Percentiles rank a stretch among this genome's conserved stretches.
Evolutionary conservation across 345 rosid species (phyloP).

Genomic region (Laguncularia racemosa): DNA sequence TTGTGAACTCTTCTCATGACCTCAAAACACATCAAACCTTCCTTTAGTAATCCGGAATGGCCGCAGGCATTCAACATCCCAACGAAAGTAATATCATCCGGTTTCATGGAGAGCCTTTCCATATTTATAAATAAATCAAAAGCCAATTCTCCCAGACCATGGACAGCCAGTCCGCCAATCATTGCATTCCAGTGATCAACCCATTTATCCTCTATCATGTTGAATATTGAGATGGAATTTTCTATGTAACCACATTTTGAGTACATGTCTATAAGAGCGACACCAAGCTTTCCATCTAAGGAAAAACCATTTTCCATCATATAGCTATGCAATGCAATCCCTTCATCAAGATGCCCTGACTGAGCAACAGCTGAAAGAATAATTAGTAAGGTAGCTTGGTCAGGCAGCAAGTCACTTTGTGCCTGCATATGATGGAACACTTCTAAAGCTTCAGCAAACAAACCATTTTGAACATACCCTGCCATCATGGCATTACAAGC

Average conservation of each 20-base stretch:
- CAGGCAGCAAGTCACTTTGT: slow-evolving; percentile 17
- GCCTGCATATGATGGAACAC: slow-evolving; percentile 26
- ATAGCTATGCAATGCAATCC: slow-evolving; percentile 22
- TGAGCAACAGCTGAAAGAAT: slow-evolving; percentile 34
- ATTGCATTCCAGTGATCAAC: slow-evolving; percentile 50
- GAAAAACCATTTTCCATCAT: slow-evolving; percentile 14
- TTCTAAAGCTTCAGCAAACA: slow-evolving; percentile 23
- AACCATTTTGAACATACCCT: slow-evolving; percentile 30
- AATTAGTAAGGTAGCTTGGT: slow-evolving; percentile 22
- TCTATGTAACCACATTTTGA: slow-evolving; percentile 42
- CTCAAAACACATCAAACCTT: slow-evolving; percentile 42
- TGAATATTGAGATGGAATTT: slow-evolving; percentile 29
- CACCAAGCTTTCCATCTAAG: slow-evolving; percentile 32
- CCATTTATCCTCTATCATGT: slow-evolving; percentile 16
- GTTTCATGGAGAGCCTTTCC: slow-evolving; percentile 21
- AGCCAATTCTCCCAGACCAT: slow-evolving; percentile 40
- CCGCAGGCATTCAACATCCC: slow-evolving; percentile 32
- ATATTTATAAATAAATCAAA: slow-evolving; percentile 30
- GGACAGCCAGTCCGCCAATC: slow-evolving; percentile 40
- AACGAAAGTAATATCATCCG: slow-evolving; percentile 38
- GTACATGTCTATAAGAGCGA: slow-evolving; percentile 43
- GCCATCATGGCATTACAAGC: slow-evolving; percentile 40
- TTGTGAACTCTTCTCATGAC: slow-evolving; percentile 37
- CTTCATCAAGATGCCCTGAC: slow-evolving; percentile 24
- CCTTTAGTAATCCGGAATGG: slow-evolving; percentile 41